Conservation (phyloP, 768 basidiomycete species). For the Xerocomellus chrysenteron region DNA sequence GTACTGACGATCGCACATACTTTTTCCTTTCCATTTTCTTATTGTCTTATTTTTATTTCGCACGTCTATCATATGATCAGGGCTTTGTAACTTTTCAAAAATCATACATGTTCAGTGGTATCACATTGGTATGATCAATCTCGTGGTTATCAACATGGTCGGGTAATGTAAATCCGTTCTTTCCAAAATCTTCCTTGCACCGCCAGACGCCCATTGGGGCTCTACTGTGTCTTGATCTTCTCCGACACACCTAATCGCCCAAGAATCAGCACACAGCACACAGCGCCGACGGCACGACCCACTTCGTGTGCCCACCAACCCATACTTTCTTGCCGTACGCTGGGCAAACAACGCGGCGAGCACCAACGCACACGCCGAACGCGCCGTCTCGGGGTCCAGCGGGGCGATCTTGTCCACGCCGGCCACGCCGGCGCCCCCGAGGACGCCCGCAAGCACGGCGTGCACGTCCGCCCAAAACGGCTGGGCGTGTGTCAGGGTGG, state of each 20-base stretch:
- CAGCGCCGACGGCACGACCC: not conserved
- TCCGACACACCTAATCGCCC: conserved; percentile 5
- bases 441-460: conserved; percentile 42
- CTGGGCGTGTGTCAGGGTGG: conserved; percentile 83
- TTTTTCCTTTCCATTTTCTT: too few species aligned
- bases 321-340: conserved; percentile 67
- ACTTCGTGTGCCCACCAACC: conserved; percentile 24
- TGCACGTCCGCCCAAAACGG: conserved; percentile 76
- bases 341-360: conserved; percentile 60
- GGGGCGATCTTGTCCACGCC: conserved; percentile 36
- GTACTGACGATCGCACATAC: conserved; percentile 3
- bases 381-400: conserved; percentile 61
- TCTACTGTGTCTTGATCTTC: conserved; percentile 31
- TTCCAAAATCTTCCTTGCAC: not conserved
- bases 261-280: not conserved
- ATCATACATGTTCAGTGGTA: conserved; percentile 7
- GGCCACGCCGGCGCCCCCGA: conserved; percentile 34
- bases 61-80: not conserved
- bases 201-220: not conserved
- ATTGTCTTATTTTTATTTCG: not conserved
- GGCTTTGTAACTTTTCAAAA: conserved; percentile 13
- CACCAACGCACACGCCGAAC: conserved; percentile 69
- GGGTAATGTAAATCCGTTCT: conserved; percentile 1
- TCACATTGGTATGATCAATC: not conserved
- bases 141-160: not conserved